A percentile compares a stretch with the other conserved stretches of the same genome.
These are phyloP conservation scores for Epichloe elymi DNA, from an alignment of 2,329 filamentous ascomycete genomes.

Conservation along the genomic window DNA sequence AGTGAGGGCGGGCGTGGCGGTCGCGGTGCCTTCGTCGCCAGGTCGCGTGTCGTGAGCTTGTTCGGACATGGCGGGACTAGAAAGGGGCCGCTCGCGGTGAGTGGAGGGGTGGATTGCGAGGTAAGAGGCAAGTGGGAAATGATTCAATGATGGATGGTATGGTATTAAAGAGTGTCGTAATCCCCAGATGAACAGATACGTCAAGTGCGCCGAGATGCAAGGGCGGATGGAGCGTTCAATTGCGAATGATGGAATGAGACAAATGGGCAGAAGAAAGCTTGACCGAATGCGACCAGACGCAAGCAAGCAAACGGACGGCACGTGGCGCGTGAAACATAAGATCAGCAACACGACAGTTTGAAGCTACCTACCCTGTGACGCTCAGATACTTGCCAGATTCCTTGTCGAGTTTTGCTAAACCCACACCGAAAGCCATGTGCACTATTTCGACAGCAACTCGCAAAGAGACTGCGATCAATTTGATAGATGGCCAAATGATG, in stretches of 20 bases:
- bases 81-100: background rate
- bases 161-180: background rate
- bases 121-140: background rate
- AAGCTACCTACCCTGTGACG: no score
- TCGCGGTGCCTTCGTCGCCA: slow-evolving; percentile 6
- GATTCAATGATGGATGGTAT: background rate
- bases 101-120: background rate
- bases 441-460: no score
- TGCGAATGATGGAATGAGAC: background rate
- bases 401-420: no score
- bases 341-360: no score
- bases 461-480: no score
- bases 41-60: slow-evolving; percentile 10
- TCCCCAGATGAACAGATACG: background rate
- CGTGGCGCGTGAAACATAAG: background rate
- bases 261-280: background rate
- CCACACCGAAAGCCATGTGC: no score
- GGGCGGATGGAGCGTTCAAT: background rate
- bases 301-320: background rate
- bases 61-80: slow-evolving; percentile 11
- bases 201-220: background rate
- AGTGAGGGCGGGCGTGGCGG: slow-evolving; percentile 1
- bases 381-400: no score
- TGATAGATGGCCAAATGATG: no score
- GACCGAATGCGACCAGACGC: background rate